Base-by-base conservation (phyloP, 106 monocot species). In the Platanthera zijinensis region DNA sequence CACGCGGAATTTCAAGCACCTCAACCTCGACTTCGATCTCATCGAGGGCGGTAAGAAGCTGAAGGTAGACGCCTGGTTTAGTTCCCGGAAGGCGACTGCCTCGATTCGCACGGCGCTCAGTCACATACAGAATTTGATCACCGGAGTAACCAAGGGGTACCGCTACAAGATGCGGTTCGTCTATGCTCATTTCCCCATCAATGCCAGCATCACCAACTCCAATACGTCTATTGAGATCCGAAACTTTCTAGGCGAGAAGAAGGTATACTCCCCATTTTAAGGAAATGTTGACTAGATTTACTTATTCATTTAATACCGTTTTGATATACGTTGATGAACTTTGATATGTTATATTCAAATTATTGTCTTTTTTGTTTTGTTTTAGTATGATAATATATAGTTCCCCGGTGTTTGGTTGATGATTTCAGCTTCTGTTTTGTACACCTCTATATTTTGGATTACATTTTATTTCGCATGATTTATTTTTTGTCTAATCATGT, bases 131-230 rank as follows among this genome's bases (percentile, higher is more conserved):
- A 92, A 89, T 47, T 77, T 89, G 56, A 89, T 92, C 73, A 87
- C 84, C 10, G 92, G 89, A 7, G 89, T 89, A 39, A 82, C 87
- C 59, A 85, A 87, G 81, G 92, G 92, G 0, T 92, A 83, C 73
- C 82, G 89, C 18, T 92, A 92, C 77, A 89, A 92, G 85, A 92
- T 89, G 92, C 80, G 89, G 15, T 89, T 89, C 74, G 89, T 92
- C 25, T 92, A 92, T 68, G 89, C 87, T 51, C 92, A 92, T 51
- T 92, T 89, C 45, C 92, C 92, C 64, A 92, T 92, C 76, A 88
- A 92, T 73, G 84, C 84, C 63, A 79, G 80, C 71, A 92, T 87
- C 56, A 71, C 61, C 48, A 84, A 78, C 81, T 51, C 74, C 56
- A 85, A 53, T 76, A 63, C 62, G 15, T 17, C 70, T 30, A 86